Conservation (phyloP, 768 basidiomycete species). For the Leccinum rimulosum region DNA sequence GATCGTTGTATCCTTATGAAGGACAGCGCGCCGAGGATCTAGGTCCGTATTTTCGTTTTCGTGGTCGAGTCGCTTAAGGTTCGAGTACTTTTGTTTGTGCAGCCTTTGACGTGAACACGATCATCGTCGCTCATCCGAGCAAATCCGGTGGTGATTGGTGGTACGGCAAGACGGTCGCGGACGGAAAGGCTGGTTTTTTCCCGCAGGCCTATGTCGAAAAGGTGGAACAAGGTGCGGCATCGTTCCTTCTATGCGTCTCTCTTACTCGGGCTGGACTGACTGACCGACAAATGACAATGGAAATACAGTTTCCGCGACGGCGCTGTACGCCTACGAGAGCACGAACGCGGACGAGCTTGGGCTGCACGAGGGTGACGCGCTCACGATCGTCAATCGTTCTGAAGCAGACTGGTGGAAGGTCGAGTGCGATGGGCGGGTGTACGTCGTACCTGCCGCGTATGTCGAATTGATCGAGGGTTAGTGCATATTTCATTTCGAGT, state of each 20-base stretch:
- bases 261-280: neutral
- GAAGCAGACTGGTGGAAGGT: conserved; percentile 97
- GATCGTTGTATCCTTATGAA: conserved; percentile 81
- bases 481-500: conserved; percentile 45
- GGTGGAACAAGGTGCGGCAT: conserved; percentile 52
- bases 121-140: conserved; percentile 81
- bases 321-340: conserved; percentile 75
- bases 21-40: conserved; percentile 89
- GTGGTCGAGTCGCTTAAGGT: conserved; percentile 3
- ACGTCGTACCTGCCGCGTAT: conserved; percentile 91
- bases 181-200: conserved; percentile 80
- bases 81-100: neutral
- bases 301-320: conserved; percentile 63
- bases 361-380: conserved; percentile 74
- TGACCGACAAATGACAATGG: neutral
- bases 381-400: conserved; percentile 76
- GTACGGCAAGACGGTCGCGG: conserved; percentile 71
- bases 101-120: conserved; percentile 81
- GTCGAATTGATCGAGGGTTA: conserved; percentile 88
- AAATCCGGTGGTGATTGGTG: conserved; percentile 90
- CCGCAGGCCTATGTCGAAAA: conserved; percentile 85
- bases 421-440: conserved; percentile 80
- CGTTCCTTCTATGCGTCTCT: neutral
- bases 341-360: conserved; percentile 78
- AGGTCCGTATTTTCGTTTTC: conserved; percentile 46